A percentile compares a stretch with the other conserved stretches of the same genome.
phyloP scores from a whole-genome alignment of 2,329 filamentous ascomycete genomes.

The Aaosphaeria arxii region DNA sequence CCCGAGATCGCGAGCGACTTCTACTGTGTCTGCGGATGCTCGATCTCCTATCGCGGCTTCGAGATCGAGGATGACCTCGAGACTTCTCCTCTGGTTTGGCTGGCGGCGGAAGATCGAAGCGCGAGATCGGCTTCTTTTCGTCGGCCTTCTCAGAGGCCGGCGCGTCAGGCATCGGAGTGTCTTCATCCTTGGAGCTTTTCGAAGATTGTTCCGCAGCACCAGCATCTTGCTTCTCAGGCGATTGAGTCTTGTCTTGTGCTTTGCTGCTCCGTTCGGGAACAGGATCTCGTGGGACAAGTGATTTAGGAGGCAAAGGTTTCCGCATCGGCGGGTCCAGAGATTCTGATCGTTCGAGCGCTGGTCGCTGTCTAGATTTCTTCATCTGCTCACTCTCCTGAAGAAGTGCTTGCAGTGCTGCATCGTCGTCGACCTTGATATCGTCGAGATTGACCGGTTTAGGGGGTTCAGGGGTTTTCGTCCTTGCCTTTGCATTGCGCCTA shows the following conservation, averaged over 20 bases:
- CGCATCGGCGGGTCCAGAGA: constrained; percentile 38
- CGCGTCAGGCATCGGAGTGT: constrained; percentile 21
- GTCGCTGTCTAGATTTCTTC: constrained; percentile 35
- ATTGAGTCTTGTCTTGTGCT: background rate
- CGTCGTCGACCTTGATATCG: constrained; percentile 38
- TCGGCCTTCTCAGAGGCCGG: constrained; percentile 12
- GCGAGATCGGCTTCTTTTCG: constrained; percentile 12
- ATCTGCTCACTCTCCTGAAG: constrained; percentile 37
- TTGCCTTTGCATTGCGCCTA: constrained; percentile 2
- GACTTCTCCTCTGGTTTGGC: constrained; percentile 19
- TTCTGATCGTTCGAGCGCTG: constrained; percentile 35
- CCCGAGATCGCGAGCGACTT: constrained; percentile 29
- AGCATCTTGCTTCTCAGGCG: constrained; percentile 18
- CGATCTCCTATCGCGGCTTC: constrained; percentile 21
- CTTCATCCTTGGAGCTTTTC: constrained; percentile 5
- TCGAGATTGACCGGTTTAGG: constrained; percentile 22
- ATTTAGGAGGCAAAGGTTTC: constrained; percentile 34
- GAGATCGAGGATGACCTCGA: constrained; percentile 28
- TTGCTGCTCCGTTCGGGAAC: constrained; percentile 15
- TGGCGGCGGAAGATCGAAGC: constrained; percentile 25
- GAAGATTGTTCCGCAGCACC: constrained; percentile 22
- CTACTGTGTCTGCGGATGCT: constrained; percentile 24
- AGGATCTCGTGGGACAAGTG: constrained; percentile 34
- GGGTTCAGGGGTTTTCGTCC: constrained; percentile 17
- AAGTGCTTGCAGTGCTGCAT: constrained; percentile 31